Evolutionary conservation across 495 filamentous ascomycete genomes (phyloP).

Genomic region (Schizothecium vesticola): DNA sequence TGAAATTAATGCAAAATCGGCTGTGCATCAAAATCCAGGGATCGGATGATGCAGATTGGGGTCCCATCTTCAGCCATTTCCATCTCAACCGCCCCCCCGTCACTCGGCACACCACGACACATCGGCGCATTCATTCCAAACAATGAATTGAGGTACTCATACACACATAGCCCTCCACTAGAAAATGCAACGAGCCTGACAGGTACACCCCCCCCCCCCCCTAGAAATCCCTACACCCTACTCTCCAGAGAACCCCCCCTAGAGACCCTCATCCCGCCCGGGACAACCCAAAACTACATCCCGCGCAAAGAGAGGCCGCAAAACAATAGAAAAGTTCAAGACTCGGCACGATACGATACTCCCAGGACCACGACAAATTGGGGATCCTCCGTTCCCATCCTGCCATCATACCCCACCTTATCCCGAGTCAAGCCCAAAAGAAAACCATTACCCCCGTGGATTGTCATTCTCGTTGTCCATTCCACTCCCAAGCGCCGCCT

Average conservation of each 20-base stretch:
- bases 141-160: neutral
- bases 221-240: neutral
- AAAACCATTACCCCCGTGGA: neutral
- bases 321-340: neutral
- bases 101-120: neutral
- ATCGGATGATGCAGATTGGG: neutral
- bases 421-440: neutral
- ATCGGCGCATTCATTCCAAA: neutral
- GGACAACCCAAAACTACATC: constrained; percentile 1
- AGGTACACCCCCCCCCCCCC: neutral
- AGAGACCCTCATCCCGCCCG: neutral
- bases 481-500: neutral
- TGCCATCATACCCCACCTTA: neutral
- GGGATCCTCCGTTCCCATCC: neutral
- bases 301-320: neutral
- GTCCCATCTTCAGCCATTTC: neutral
- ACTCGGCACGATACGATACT: neutral
- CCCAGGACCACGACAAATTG: constrained; percentile 1
- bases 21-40: neutral
- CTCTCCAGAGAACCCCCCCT: neutral
- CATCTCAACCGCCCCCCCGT: neutral
- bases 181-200: neutral
- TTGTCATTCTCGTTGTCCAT: constrained; percentile 15
- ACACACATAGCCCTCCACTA: neutral
- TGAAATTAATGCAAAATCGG: too few species aligned